These are phyloP conservation scores for Naganishia sp. DNA, from an alignment of 1,284 basidiomycete genomes.

Conservation along the genomic window DNA sequence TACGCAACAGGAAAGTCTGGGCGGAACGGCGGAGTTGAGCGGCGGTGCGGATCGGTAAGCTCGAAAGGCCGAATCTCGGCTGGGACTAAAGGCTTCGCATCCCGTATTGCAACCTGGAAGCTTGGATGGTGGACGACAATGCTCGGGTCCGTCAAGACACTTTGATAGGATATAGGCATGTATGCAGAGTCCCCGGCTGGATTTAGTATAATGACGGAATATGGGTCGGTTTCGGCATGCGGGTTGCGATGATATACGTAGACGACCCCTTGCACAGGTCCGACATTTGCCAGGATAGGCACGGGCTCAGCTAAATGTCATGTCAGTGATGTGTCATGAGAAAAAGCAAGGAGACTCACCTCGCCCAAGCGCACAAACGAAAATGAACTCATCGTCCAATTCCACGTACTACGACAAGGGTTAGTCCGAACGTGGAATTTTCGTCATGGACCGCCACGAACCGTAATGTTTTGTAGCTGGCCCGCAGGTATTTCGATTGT, in stretches of 20 bases:
- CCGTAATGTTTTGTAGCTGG: constrained; percentile 19
- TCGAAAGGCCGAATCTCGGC: constrained; percentile 12
- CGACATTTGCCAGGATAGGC: constrained; percentile 1
- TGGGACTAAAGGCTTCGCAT: not conserved
- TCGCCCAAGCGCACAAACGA: constrained; percentile 39
- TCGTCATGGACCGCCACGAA: not conserved
- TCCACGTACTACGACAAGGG: constrained; percentile 46
- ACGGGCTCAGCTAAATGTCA: no score
- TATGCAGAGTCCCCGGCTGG: not conserved
- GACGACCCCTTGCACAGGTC: not conserved
- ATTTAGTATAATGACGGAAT: not conserved
- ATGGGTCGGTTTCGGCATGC: not conserved
- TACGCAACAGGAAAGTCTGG: constrained; percentile 21
- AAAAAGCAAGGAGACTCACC: not conserved
- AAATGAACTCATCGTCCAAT: constrained; percentile 49
- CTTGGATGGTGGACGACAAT: not conserved
- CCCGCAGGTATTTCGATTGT: constrained; percentile 11
- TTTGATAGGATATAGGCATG: not conserved
- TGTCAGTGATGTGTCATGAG: not conserved
- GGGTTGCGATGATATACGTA: constrained; percentile 24
- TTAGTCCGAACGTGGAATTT: not conserved
- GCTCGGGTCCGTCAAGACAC: not conserved
- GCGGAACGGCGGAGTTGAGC: not conserved
- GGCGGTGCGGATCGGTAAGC: not conserved
- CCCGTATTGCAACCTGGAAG: not conserved